Evolutionary conservation across 345 rosid genomes (phyloP).

Genomic region (Eucalyptus tenuipes): DNA sequence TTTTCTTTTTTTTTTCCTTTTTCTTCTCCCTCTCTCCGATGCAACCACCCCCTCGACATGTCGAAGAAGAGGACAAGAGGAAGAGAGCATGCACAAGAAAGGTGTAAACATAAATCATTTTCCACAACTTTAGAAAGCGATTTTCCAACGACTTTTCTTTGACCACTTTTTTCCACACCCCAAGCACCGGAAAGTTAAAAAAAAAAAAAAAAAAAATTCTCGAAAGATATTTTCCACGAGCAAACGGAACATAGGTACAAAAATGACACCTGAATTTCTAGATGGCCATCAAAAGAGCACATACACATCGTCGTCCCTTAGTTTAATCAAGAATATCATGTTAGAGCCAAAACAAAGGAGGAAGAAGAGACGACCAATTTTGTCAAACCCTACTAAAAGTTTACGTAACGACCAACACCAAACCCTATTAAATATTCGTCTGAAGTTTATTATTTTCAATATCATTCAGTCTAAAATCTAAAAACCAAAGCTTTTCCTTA

Average conservation of each 20-base stretch:
- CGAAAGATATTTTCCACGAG: background rate
- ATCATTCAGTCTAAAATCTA: too few relatives aligned
- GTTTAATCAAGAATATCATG: background rate
- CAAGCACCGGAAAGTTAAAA: accelerated
- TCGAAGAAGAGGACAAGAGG: background rate
- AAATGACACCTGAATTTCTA: accelerated
- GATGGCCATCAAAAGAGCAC: background rate
- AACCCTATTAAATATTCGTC: too few relatives aligned
- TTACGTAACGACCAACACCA: background rate
- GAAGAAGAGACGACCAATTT: background rate
- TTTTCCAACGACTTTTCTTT: accelerated
- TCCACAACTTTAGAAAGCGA: too few relatives aligned
- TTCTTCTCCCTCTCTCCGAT: background rate
- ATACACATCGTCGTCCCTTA: background rate
- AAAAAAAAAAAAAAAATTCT: accelerated
- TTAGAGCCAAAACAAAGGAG: background rate
- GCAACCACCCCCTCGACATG: background rate
- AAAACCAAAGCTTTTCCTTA: too few relatives aligned
- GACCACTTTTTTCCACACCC: background rate
- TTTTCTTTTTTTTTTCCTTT: accelerated
- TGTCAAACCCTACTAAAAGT: background rate
- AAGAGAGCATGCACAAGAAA: accelerated
- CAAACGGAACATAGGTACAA: accelerated
- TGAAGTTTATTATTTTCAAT: too few relatives aligned
- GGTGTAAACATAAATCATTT: accelerated